Evolutionary conservation across 75 land plant genomes (phyloP), one percentile per base, ranked within the genome.

Genomic region (Picea glauca): DNA sequence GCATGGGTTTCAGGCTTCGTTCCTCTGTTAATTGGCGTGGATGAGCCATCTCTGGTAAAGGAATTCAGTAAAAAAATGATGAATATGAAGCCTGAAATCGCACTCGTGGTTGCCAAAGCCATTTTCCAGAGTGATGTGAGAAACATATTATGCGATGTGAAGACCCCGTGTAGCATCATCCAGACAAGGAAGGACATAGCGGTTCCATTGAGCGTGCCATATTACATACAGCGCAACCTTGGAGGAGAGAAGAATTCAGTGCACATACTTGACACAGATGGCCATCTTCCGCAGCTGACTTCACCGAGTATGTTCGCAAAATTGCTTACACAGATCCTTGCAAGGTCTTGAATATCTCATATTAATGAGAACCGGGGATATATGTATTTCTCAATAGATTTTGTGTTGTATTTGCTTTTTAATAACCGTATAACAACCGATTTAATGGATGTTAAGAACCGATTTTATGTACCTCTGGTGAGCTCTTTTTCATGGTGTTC

Each of bases 121-220:
- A 84, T 91, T 23, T 93, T 91, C 77, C 50, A 74, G n/a, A 60
- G 81, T 15, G 95, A 93, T 76, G 3, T 78, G 3, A 77, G 95
- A 17, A 78, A 74, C 54, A 35, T 87, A 11, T 83, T 93, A 2
- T 83, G 73, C 13, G 62, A 87, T 13, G 91, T 93, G 15, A 43
- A 76, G 14, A 83, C 78, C 1, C 87, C 93, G 0, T 84, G 89
- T 77, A 84, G 83, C 13, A 89, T 93, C 1, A 63, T 93, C 13
- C 95, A 89, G 66, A 65, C 81, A 20, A 72, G 30, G 4, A 84
- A 78, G 20, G 95, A 93, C 84, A 1, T 82, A 3, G 93, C 79
- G 5, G 93, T 85, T 50, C 95, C 95, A 3, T 17, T 46, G 12
- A 62, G 67, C 17, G 93, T 89, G 0, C 78, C 81, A 0, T n/a